Percentiles rank a stretch among this genome's conserved stretches.
Evolutionary conservation across 148 eudicot genomes (phyloP).

Genomic region (Mesembryanthemum crystallinum): DNA sequence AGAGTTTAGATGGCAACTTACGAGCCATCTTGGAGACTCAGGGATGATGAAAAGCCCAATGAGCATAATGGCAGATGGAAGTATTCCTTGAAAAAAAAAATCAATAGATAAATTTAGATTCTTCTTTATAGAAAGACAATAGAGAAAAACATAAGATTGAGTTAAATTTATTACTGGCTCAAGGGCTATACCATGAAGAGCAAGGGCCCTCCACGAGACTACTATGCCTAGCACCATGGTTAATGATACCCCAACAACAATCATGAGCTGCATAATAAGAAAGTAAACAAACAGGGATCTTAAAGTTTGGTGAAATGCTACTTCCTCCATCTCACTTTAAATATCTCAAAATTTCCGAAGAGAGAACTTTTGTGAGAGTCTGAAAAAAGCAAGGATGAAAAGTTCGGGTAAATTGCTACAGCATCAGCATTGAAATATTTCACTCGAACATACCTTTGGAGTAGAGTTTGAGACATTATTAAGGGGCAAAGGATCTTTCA

Average conservation of each 20-base stretch:
- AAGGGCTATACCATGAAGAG: slow-evolving; percentile 44
- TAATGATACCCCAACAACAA: slow-evolving; percentile 51
- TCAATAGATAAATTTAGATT: neutral
- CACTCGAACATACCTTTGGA: no score
- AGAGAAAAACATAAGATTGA: neutral
- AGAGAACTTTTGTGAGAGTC: neutral
- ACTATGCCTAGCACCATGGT: slow-evolving; percentile 56
- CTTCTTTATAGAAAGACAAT: neutral
- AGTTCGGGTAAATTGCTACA: no score
- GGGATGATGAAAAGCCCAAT: slow-evolving; percentile 61
- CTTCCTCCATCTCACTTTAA: no score
- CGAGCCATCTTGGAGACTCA: slow-evolving; percentile 84
- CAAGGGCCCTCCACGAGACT: slow-evolving; percentile 57
- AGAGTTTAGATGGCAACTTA: slow-evolving; percentile 28
- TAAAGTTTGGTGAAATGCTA: neutral
- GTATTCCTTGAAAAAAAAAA: slow-evolving; percentile 42
- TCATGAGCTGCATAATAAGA: slow-evolving; percentile 49
- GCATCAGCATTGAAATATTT: no score
- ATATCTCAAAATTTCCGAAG: neutral
- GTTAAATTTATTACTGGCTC: neutral
- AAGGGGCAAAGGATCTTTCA: neutral
- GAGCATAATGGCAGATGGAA: slow-evolving; percentile 53
- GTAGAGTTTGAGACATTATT: no score
- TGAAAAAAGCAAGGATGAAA: no score
- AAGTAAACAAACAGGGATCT: neutral